Evolutionary conservation across 768 basidiomycete species (phyloP), one percentile per base, ranked within the genome.

Genomic region (Obba rivulosa): DNA sequence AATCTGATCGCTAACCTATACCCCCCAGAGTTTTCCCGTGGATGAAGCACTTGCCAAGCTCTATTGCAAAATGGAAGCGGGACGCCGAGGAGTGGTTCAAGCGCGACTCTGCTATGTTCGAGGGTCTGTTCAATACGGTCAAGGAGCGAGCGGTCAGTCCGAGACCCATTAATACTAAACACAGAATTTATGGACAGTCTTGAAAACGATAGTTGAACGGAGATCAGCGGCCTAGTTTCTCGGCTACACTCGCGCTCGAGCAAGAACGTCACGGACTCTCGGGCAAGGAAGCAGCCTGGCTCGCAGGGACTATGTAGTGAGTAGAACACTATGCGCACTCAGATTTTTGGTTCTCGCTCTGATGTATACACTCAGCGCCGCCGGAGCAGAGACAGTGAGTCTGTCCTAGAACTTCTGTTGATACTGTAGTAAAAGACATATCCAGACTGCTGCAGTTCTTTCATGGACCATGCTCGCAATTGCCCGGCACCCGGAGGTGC

Each of bases 61-160:
- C 51, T 45, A 35, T 69, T 45, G 60, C 66, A 10, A 50, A 47
- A 35, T 68, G 64, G 65, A 69, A 66, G 49, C 41, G 48, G n/a
- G 54, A 61, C 3, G 63, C 53, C 9, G 46, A 48, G 35, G 51
- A 56, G 25, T 63, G 59, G 57, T 54, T 52, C 43, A 31, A 43
- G 14, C 53, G 56, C 22, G 62, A 68, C 49, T 50, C 60, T 21
- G 22, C 46, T 9, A 50, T 60, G 43, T 68, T 67, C 41, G 52
- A 51, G 28, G 45, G 46, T 4, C 42, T 64, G 13, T 56, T 52
- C 31, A 41, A 25, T 2, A 55, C 52, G 21, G 53, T 41, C 34
- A 43, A 45, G 23, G 36, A 45, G 13, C 34, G 37, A 16, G 57
- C 55, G 49, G 55, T 57, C 50, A 8, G 52, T 36, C 2, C 25